phyloP scores from a whole-genome alignment of 192 early-diverging fungal genomes.

The Haplosporangium gracile region DNA sequence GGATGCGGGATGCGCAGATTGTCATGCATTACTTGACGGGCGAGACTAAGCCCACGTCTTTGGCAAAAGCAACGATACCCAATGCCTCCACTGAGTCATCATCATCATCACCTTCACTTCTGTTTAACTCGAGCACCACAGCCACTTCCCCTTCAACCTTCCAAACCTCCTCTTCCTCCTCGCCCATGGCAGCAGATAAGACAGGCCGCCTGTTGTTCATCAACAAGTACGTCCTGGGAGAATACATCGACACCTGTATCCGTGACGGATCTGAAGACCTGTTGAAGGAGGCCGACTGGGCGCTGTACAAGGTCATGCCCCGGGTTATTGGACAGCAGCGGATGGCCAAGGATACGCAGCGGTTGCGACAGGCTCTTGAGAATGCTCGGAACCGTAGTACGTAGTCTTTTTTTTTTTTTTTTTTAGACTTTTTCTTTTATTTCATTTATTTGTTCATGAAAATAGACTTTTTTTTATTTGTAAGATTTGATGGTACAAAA shows the following conservation, averaged over 20 bases:
- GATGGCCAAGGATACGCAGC: conserved; percentile 30
- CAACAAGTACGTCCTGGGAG: conserved; percentile 53
- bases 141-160: background rate
- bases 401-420: background rate
- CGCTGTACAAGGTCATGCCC: conserved; percentile 30
- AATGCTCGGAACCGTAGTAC: conserved; percentile 6
- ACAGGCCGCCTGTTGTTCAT: conserved; percentile 15
- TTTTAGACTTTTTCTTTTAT: background rate
- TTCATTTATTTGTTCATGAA: background rate
- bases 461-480: background rate
- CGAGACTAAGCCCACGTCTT: conserved; percentile 1
- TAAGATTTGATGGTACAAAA: background rate
- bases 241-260: conserved; percentile 52
- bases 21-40: conserved; percentile 41
- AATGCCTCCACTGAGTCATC: background rate
- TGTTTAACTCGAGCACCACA: background rate
- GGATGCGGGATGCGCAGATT: conserved; percentile 27
- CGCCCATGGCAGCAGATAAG: background rate
- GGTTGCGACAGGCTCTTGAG: conserved; percentile 36
- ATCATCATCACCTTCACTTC: background rate
- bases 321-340: conserved; percentile 33
- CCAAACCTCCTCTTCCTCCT: background rate
- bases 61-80: conserved; percentile 16
- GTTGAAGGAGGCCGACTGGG: conserved; percentile 47
- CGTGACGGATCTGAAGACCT: conserved; percentile 35